These are phyloP conservation scores for Wakefieldia striispora DNA, from an alignment of 768 basidiomycete species.

Conservation along the genomic window DNA sequence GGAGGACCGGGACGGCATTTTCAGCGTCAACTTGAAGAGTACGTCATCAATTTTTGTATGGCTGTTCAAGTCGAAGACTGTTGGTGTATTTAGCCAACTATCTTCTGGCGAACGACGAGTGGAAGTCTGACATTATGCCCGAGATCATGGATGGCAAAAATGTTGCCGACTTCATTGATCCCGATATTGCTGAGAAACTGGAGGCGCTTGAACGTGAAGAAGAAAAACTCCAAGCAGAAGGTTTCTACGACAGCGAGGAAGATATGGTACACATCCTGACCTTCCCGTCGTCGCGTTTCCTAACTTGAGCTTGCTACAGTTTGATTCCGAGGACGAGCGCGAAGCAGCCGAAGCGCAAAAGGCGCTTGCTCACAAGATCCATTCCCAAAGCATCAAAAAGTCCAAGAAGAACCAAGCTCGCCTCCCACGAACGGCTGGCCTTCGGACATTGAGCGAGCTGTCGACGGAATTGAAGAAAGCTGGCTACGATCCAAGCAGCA, in stretches of 20 bases:
- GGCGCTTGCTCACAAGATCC: constrained; percentile 64
- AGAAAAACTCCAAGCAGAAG: constrained; percentile 89
- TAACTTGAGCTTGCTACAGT: constrained; percentile 21
- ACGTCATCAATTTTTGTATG: constrained; percentile 14
- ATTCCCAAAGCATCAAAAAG: constrained; percentile 79
- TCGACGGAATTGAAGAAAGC: constrained; percentile 79
- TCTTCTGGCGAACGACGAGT: constrained; percentile 81
- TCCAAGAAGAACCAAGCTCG: constrained; percentile 81
- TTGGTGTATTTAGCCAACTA: constrained; percentile 74
- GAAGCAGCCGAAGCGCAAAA: constrained; percentile 63
- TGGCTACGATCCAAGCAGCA: constrained; percentile 83
- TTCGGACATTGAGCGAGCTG: constrained; percentile 69
- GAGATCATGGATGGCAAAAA: constrained; percentile 99
- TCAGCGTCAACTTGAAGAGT: constrained; percentile 90
- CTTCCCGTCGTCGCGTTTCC: neutral
- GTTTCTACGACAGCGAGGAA: constrained; percentile 90
- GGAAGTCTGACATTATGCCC: constrained; percentile 98
- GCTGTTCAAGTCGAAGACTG: constrained; percentile 1
- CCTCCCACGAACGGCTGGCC: constrained; percentile 71
- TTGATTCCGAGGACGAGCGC: constrained; percentile 74
- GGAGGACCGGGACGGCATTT: constrained; percentile 88
- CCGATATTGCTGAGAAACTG: constrained; percentile 94
- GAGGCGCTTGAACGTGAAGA: constrained; percentile 97
- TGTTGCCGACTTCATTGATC: constrained; percentile 96
- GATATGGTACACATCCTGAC: constrained; percentile 60